Conservation (phyloP, 345 rosid species). For the Dipteronia dyeriana region DNA sequence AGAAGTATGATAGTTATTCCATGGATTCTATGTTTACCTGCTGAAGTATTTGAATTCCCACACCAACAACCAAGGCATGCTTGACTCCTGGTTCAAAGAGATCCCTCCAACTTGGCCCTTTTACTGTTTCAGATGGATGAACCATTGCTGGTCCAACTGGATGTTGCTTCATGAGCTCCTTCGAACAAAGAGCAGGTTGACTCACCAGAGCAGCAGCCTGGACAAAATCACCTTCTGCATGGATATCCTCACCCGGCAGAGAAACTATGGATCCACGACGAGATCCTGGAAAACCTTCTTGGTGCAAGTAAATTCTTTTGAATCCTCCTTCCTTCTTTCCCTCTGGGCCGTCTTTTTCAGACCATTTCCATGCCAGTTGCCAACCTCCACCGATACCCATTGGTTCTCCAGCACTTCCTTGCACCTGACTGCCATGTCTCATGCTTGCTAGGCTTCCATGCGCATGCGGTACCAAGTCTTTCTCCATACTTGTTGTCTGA, state of each 20-base stretch:
- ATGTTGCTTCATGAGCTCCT: conserved; percentile 59
- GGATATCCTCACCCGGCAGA: conserved; percentile 53
- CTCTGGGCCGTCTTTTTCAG: conserved; percentile 65
- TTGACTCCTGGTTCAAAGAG: conserved; percentile 93
- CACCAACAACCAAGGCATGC: conserved; percentile 88
- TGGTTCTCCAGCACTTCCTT: conserved; percentile 57
- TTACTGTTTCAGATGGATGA: conserved; percentile 73
- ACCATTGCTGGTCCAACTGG: conserved; percentile 87
- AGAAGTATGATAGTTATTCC: conserved; percentile 14
- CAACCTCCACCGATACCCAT: conserved; percentile 93
- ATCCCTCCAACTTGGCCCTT: conserved; percentile 72
- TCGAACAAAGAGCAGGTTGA: conserved; percentile 78
- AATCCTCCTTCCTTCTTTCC: conserved; percentile 86
- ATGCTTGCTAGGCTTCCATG: conserved; percentile 54
- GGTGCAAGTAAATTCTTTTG: conserved; percentile 79
- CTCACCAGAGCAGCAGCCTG: conserved; percentile 95
- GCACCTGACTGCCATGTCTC: conserved; percentile 61
- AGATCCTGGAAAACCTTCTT: conserved; percentile 65
- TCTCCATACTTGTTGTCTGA: conserved; percentile 76
- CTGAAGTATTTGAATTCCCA: conserved; percentile 93
- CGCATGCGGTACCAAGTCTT: conserved; percentile 49
- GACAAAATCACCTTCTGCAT: conserved; percentile 58
- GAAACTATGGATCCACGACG: conserved; percentile 73
- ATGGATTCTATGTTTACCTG: conserved; percentile 54
- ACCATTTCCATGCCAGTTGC: conserved; percentile 99